A percentile compares a stretch with the other conserved stretches of the same genome.
phyloP scores from a whole-genome alignment of 1,284 basidiomycete species.

The Cystobasidiaceae sp. region DNA sequence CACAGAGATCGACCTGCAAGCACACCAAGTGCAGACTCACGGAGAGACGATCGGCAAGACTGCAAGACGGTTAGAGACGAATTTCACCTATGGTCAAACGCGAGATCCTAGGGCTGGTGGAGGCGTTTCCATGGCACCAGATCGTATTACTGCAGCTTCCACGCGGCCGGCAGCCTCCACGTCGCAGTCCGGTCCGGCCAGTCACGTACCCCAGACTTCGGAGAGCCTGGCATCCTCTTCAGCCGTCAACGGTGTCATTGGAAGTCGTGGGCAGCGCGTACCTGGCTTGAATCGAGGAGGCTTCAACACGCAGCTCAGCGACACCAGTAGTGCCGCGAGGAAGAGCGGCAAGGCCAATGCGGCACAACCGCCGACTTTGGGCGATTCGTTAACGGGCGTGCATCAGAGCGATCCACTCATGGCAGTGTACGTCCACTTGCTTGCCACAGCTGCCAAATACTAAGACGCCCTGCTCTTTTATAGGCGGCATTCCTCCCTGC shows the following conservation, averaged over 20 bases:
- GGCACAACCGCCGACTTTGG: slow-evolving; percentile 3
- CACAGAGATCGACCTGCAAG: slow-evolving; percentile 80
- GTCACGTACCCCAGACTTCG: slow-evolving; percentile 39
- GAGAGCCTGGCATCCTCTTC: background rate
- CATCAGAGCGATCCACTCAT: slow-evolving; percentile 20
- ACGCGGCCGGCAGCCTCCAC: background rate
- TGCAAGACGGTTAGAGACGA: slow-evolving; percentile 68
- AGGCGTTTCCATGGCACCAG: slow-evolving; percentile 30
- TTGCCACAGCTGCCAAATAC: background rate
- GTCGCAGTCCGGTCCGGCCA: background rate
- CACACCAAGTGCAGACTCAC: slow-evolving; percentile 83
- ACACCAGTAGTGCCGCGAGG: slow-evolving; percentile 28
- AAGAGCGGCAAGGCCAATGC: slow-evolving; percentile 9
- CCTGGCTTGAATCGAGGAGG: slow-evolving; percentile 53
- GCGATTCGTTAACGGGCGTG: slow-evolving; percentile 2
- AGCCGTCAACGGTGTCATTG: slow-evolving; percentile 36
- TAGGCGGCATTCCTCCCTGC: slow-evolving; percentile 65
- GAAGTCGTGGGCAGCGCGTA: slow-evolving; percentile 47
- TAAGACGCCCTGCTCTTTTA: background rate
- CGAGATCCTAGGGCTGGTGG: slow-evolving; percentile 34
- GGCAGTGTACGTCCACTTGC: slow-evolving; percentile 11
- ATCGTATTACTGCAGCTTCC: background rate
- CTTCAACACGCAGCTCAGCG: slow-evolving; percentile 62
- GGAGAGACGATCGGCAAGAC: slow-evolving; percentile 61
- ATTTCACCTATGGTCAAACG: slow-evolving; percentile 68